phyloP scores from a whole-genome alignment of 495 filamentous ascomycete genomes.

The Copromyces sp. region DNA sequence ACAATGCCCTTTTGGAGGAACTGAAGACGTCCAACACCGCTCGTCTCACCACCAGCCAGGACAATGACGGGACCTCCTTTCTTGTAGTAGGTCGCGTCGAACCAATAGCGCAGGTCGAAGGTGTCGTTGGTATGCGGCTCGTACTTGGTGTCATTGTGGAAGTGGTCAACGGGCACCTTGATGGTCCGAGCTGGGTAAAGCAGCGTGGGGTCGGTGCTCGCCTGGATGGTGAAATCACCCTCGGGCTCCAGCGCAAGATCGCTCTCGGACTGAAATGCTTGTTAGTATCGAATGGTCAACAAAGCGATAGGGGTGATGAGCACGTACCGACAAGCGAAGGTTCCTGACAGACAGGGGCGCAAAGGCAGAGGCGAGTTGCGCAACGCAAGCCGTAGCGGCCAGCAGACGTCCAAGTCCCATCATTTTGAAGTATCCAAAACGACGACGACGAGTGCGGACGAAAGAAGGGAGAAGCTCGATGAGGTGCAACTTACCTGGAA shows the following conservation, averaged over 20 bases:
- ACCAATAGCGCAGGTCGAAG: conserved; percentile 63
- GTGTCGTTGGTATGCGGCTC: conserved; percentile 52
- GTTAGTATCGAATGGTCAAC: not conserved
- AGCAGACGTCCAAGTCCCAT: conserved; percentile 5
- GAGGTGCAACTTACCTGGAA: not conserved
- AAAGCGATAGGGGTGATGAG: not conserved
- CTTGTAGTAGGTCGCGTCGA: conserved; percentile 56
- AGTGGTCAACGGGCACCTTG: conserved; percentile 62
- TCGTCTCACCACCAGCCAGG: conserved; percentile 55
- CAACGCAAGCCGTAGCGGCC: conserved; percentile 3
- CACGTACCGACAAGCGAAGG: conserved; percentile 9
- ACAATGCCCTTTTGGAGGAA: conserved; percentile 63
- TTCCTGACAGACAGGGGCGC: conserved; percentile 9
- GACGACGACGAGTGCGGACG: not conserved
- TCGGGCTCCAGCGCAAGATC: not conserved
- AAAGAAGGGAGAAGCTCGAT: not conserved
- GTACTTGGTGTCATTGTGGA: conserved; percentile 59
- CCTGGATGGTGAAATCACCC: not conserved
- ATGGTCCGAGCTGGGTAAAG: conserved; percentile 41
- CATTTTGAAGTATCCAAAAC: conserved; percentile 1
- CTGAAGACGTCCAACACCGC: conserved; percentile 43
- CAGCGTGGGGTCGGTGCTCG: conserved; percentile 3
- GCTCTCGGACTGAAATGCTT: not conserved
- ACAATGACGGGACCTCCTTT: conserved; percentile 65
- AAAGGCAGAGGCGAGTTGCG: conserved; percentile 3